Percentiles rank a stretch among this genome's conserved stretches.
phyloP scores from a whole-genome alignment of 768 basidiomycete genomes.

The Ramaria sp. region DNA sequence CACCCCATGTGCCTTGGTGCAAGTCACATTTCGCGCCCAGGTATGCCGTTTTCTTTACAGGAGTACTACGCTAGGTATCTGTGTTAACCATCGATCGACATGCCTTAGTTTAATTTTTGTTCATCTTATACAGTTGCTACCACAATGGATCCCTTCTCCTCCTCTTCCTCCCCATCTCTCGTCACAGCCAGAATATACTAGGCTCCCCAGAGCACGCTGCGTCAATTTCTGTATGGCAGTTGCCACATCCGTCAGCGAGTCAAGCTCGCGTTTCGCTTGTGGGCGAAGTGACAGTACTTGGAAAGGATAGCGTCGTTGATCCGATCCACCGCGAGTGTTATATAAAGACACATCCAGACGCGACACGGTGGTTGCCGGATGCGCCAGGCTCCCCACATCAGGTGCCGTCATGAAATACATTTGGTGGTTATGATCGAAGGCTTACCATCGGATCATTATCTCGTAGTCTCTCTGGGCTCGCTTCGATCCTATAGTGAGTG shows the following conservation, averaged over 20 bases:
- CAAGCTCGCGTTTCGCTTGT: constrained; percentile 39
- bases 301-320: constrained; percentile 18
- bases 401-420: constrained; percentile 20
- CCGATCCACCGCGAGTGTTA: constrained; percentile 8
- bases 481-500: constrained; percentile 41
- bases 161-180: constrained; percentile 44
- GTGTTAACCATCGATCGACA: not conserved
- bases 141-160: constrained; percentile 42
- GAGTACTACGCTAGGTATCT: constrained; percentile 40
- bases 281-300: constrained; percentile 37
- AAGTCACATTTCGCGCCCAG: constrained; percentile 17
- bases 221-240: constrained; percentile 33
- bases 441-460: constrained; percentile 2
- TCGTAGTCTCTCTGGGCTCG: constrained; percentile 31
- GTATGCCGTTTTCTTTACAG: constrained; percentile 38
- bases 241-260: constrained; percentile 29
- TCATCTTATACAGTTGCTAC: constrained; percentile 30
- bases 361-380: constrained; percentile 41
- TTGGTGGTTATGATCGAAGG: not conserved
- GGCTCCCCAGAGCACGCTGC: constrained; percentile 29
- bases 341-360: constrained; percentile 32
- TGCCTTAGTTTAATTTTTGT: constrained; percentile 11
- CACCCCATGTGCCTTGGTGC: not conserved
- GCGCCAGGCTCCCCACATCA: constrained; percentile 33
- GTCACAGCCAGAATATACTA: constrained; percentile 40